Conservation (phyloP, 2,329 filamentous ascomycete species). For the Colletotrichum shisoi region DNA sequence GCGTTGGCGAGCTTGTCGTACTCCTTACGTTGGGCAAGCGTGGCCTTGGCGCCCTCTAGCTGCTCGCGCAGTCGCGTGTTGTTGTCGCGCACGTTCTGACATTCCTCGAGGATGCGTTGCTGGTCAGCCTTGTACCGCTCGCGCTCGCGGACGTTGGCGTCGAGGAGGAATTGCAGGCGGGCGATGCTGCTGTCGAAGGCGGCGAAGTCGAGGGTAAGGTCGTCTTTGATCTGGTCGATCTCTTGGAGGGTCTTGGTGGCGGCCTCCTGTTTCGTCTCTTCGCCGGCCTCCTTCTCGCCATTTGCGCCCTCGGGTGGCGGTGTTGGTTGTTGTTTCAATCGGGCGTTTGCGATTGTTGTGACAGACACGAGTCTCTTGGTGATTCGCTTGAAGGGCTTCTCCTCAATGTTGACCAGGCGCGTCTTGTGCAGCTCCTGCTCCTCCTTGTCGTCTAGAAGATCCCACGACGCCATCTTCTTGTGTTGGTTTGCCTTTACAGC, state of each 20-base stretch:
- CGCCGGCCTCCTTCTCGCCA: slow-evolving; percentile 43
- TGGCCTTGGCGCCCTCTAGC: slow-evolving; percentile 77
- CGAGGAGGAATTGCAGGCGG: slow-evolving; percentile 85
- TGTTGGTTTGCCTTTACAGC: background rate
- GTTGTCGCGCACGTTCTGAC: slow-evolving; percentile 77
- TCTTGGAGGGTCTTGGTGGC: slow-evolving; percentile 58
- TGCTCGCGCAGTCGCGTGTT: slow-evolving; percentile 76
- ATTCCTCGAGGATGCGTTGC: slow-evolving; percentile 77
- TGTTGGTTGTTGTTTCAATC: slow-evolving; percentile 65
- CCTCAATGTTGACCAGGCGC: slow-evolving; percentile 87
- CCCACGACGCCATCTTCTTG: slow-evolving; percentile 60
- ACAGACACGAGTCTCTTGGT: slow-evolving; percentile 79
- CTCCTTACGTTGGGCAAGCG: slow-evolving; percentile 78
- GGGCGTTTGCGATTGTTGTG: slow-evolving; percentile 66
- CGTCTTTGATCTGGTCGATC: slow-evolving; percentile 77
- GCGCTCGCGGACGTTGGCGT: slow-evolving; percentile 83
- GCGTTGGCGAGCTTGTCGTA: slow-evolving; percentile 89
- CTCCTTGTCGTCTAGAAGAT: slow-evolving; percentile 75
- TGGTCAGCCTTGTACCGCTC: slow-evolving; percentile 85
- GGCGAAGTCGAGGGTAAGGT: slow-evolving; percentile 86
- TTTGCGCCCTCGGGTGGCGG: slow-evolving; percentile 67
- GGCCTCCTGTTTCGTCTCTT: slow-evolving; percentile 38
- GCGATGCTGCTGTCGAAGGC: slow-evolving; percentile 86
- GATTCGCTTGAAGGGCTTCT: slow-evolving; percentile 89
- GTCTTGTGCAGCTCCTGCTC: slow-evolving; percentile 87